Base-by-base conservation (phyloP, 805 yeast species). In the Saturnispora galanensis region DNA sequence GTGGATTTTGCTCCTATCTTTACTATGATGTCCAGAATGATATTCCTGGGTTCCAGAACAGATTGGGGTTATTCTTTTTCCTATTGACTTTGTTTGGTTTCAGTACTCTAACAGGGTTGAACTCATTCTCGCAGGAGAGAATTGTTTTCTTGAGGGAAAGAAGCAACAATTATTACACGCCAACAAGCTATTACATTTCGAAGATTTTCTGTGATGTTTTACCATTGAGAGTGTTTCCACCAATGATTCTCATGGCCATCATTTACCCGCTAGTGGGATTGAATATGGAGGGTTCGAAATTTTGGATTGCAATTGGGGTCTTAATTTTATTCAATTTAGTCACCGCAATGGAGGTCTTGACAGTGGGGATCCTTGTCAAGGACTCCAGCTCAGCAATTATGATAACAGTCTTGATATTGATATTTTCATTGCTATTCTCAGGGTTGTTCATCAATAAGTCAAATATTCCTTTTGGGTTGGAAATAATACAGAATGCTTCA, bases 141-240 rank as follows among this genome's bases (percentile, higher is more conserved):
- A 77, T 88, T 38, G 86, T 90, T 13, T 93, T 90, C 57, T 74
- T 93, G 47, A 76, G 96, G 44, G 98, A 93, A 63, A 74, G 98
- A 45, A 88, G 97, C 5, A 93, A 93, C 59, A 90, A 90, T 53
- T 93, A 93, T 61, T 93, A 93, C 63, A 79, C 79, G 48, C 95
- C 98, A 12, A 59, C 81, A 44, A 81, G 95, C 48, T 93, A 89
- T 62, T 93, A 85, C 57, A 54, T 78, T 38, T 82, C 95, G 53
- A 93, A 93, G 59, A 81, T 93, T 32, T 48, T 88, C 3, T 85
- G 96, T 67, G 98, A 93, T 59, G 81, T 93, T 32, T 62, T 93
- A n/a, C 97, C 98, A 3, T 70, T 93, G 52, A 70, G 98, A 52
- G 77, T 93, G 1, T 70, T 93, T n/a, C 98, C 98, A 8, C 98